A percentile compares a stretch with the other conserved stretches of the same genome.
These are phyloP conservation scores for Grosmannia serpens DNA, from an alignment of 2,329 filamentous ascomycete species.

Conservation along the genomic window DNA sequence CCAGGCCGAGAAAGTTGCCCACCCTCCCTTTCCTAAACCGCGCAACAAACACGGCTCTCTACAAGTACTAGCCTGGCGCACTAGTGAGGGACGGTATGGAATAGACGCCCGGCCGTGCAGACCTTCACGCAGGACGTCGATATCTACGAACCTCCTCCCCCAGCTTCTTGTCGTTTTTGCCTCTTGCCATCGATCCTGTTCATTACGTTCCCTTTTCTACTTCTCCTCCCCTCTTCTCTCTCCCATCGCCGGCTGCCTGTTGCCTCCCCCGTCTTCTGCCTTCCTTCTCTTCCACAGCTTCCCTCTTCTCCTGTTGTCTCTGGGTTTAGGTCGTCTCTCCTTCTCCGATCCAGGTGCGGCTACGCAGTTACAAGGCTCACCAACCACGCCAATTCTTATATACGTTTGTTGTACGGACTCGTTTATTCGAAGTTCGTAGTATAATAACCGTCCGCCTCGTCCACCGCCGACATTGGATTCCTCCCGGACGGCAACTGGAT, in stretches of 20 bases:
- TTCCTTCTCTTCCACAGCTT: neutral
- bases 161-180: neutral
- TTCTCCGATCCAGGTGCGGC: neutral
- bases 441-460: neutral
- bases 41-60: conserved; percentile 4
- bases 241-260: conserved; percentile 1
- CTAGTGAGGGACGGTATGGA: neutral
- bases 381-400: neutral
- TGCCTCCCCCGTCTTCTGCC: conserved; percentile 5
- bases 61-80: neutral
- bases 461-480: neutral
- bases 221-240: conserved; percentile 1
- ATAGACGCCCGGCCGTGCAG: neutral
- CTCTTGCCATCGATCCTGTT: neutral
- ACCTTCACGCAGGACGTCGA: neutral
- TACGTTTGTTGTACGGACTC: conserved; percentile 4
- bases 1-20: neutral
- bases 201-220: neutral
- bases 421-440: conserved; percentile 11
- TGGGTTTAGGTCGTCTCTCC: neutral
- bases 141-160: neutral
- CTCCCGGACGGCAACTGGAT: conserved; percentile 11
- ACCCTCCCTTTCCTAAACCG: conserved; percentile 8
- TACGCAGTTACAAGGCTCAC: neutral
- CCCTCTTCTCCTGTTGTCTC: neutral